These are phyloP conservation scores for Cornus kousa DNA, from an alignment of 148 eudicot genomes.

Conservation along the genomic window DNA sequence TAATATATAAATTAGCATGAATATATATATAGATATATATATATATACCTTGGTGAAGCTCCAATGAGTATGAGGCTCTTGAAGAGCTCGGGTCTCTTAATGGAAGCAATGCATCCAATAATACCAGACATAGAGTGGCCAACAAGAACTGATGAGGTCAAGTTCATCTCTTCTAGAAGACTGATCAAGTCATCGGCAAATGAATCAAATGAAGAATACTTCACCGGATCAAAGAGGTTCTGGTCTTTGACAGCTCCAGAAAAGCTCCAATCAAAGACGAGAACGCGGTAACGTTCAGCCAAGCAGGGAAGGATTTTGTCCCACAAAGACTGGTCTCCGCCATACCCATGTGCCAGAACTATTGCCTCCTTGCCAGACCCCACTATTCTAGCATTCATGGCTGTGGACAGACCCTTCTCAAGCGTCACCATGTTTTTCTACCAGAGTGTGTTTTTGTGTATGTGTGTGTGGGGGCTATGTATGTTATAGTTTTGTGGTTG, in stretches of 20 bases:
- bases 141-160: constrained; percentile 51
- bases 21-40: too few relatives aligned
- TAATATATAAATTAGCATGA: not conserved
- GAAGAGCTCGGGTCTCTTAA: constrained; percentile 73
- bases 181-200: constrained; percentile 68
- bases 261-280: constrained; percentile 80
- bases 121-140: constrained; percentile 90
- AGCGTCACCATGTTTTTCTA: constrained; percentile 44
- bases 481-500: not conserved
- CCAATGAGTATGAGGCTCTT: constrained; percentile 65
- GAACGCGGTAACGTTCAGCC: constrained; percentile 38
- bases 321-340: constrained; percentile 79
- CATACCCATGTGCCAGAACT: constrained; percentile 81
- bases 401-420: constrained; percentile 32
- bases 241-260: constrained; percentile 41
- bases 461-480: not conserved
- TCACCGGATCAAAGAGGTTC: constrained; percentile 38
- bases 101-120: constrained; percentile 89
- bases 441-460: too few relatives aligned
- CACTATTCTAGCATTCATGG: constrained; percentile 63
- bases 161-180: constrained; percentile 68
- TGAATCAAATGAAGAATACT: constrained; percentile 48
- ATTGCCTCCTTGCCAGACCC: constrained; percentile 59
- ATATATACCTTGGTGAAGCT: constrained; percentile 84
- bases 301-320: constrained; percentile 59